Evolutionary conservation across 1,284 basidiomycete species (phyloP).

Genomic region (Ustilago cynodontis): DNA sequence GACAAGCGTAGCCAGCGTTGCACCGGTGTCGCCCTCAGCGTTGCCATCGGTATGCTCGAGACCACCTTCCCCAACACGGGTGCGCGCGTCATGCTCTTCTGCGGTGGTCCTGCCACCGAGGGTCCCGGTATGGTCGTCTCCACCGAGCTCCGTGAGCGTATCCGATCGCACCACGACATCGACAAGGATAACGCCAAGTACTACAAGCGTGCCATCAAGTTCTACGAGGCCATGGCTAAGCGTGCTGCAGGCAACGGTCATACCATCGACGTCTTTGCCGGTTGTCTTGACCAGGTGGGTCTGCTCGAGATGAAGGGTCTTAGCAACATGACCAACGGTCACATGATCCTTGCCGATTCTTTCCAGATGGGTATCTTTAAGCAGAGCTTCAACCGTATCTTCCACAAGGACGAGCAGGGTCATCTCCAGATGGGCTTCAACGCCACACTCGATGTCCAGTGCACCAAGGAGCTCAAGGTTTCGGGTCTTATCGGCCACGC

Average conservation of each 20-base stretch:
- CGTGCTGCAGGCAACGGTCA: constrained; percentile 95
- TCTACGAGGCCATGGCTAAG: constrained; percentile 95
- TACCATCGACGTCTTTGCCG: constrained; percentile 93
- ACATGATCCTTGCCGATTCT: constrained; percentile 95
- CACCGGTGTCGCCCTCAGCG: constrained; percentile 92
- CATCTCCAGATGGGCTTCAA: constrained; percentile 98
- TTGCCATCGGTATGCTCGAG: constrained; percentile 95
- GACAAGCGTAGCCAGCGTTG: constrained; percentile 95
- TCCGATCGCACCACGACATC: constrained; percentile 98
- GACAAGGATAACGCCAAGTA: constrained; percentile 97
- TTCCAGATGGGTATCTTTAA: constrained; percentile 99
- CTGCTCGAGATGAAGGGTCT: constrained; percentile 97
- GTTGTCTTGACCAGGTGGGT: constrained; percentile 97
- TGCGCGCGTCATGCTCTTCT: constrained; percentile 94
- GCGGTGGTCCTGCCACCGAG: constrained; percentile 96
- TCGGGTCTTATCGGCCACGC: constrained; percentile 98
- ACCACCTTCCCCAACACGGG: constrained; percentile 96
- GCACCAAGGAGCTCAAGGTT: constrained; percentile 98
- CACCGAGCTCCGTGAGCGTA: constrained; percentile 95
- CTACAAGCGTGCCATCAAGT: constrained; percentile 97
- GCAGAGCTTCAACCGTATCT: constrained; percentile 93
- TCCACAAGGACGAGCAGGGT: constrained; percentile 93
- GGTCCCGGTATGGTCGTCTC: constrained; percentile 97
- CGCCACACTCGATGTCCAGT: constrained; percentile 97
- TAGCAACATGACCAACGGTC: constrained; percentile 94